phyloP scores from a whole-genome alignment of 208 protist species.

The Wallacemonas sp. region DNA sequence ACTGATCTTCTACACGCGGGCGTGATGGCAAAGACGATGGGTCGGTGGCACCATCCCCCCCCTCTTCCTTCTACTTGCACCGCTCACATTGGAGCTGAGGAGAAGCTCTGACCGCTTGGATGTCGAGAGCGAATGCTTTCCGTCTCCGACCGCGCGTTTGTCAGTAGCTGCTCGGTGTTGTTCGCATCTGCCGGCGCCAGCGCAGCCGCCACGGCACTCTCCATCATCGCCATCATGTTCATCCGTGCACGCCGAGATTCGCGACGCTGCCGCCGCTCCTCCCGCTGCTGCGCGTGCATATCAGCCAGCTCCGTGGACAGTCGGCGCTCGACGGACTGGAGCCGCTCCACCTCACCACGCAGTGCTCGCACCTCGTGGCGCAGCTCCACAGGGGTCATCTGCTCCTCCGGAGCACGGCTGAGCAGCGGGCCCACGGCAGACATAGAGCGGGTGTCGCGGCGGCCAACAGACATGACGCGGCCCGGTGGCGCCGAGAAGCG shows the following conservation, averaged over 20 bases:
- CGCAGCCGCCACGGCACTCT: slow-evolving; percentile 32
- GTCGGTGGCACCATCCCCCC: no score
- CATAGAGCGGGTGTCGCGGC: not conserved
- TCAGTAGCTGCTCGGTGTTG: not conserved
- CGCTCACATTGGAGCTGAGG: no score
- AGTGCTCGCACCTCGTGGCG: slow-evolving; percentile 29
- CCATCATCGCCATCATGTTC: slow-evolving; percentile 36
- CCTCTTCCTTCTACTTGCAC: no score
- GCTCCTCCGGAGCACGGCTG: slow-evolving; percentile 16
- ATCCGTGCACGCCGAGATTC: slow-evolving; percentile 27
- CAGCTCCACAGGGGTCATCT: slow-evolving; percentile 28
- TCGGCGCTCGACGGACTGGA: slow-evolving; percentile 34
- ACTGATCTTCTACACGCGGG: no score
- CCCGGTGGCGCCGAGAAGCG: not conserved
- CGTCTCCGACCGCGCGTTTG: slow-evolving; percentile 10
- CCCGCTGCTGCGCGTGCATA: slow-evolving; percentile 33
- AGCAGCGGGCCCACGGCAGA: not conserved
- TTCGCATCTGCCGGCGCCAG: slow-evolving; percentile 17
- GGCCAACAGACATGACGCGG: not conserved
- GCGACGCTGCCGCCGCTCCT: slow-evolving; percentile 32
- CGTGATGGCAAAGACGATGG: no score
- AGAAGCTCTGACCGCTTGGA: not conserved
- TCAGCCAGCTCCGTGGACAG: slow-evolving; percentile 38
- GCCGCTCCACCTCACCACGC: slow-evolving; percentile 28
- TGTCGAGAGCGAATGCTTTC: not conserved